A percentile compares a stretch with the other conserved stretches of the same genome.
These are phyloP conservation scores for Coemansia sp. DNA, from an alignment of 192 early-diverging fungal species.

Conservation along the genomic window DNA sequence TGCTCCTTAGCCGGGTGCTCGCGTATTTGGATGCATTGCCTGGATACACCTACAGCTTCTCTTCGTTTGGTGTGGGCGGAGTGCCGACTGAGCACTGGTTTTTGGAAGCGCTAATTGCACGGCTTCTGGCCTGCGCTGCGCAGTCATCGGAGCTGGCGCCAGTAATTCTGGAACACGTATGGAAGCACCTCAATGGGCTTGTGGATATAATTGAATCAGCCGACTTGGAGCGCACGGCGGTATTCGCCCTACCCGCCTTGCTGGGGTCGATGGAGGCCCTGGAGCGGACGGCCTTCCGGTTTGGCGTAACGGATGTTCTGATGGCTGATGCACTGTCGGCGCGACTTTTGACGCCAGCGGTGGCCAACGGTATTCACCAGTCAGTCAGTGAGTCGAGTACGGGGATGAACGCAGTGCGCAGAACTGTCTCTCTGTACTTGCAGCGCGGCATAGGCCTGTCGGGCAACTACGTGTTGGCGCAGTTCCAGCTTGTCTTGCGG, in stretches of 20 bases:
- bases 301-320: slow-evolving; percentile 21
- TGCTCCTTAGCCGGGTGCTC: slow-evolving; percentile 34
- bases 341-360: slow-evolving; percentile 14
- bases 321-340: slow-evolving; percentile 17
- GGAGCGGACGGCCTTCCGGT: slow-evolving; percentile 30
- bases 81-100: slow-evolving; percentile 32
- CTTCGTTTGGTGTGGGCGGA: slow-evolving; percentile 18
- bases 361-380: slow-evolving; percentile 13
- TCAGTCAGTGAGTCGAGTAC: slow-evolving; percentile 15
- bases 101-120: slow-evolving; percentile 18
- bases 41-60: slow-evolving; percentile 20
- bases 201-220: slow-evolving; percentile 13
- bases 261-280: slow-evolving; percentile 36
- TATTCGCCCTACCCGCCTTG: slow-evolving; percentile 29
- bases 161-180: slow-evolving; percentile 27
- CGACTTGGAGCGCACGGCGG: slow-evolving; percentile 12
- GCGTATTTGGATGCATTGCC: slow-evolving; percentile 36
- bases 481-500: slow-evolving; percentile 31
- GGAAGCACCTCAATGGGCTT: slow-evolving; percentile 26
- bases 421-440: slow-evolving; percentile 27
- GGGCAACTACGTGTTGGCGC: slow-evolving; percentile 29
- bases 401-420: slow-evolving; percentile 7
- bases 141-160: slow-evolving; percentile 10
- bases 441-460: slow-evolving; percentile 25
- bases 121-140: slow-evolving; percentile 37